These are phyloP conservation scores for Colletotrichum australisinense DNA, from an alignment of 2,329 filamentous ascomycete genomes.

Conservation along the genomic window DNA sequence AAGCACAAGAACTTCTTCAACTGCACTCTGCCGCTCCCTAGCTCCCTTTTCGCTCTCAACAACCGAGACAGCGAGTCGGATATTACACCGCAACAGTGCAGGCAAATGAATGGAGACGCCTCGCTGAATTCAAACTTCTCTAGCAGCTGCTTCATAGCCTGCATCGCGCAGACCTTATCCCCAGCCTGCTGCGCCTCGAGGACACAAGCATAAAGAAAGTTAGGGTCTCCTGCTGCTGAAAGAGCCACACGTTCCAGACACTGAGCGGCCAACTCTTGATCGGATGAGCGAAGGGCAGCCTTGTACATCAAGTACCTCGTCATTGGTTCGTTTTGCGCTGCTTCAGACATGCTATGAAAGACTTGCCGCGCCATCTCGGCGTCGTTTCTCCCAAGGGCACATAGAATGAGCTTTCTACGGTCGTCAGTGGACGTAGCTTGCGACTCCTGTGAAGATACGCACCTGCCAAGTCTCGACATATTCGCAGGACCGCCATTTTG, in stretches of 20 bases:
- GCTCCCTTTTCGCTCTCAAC: conserved; percentile 42
- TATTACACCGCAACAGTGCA: conserved; percentile 59
- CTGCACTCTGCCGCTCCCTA: not conserved
- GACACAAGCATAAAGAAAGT: conserved; percentile 83
- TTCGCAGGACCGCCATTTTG: conserved; percentile 73
- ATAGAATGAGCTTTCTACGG: conserved; percentile 78
- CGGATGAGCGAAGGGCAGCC: conserved; percentile 69
- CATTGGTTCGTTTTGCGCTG: conserved; percentile 68
- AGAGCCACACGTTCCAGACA: conserved; percentile 72
- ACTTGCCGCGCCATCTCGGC: conserved; percentile 63
- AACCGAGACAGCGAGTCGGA: conserved; percentile 60
- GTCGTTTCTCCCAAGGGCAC: conserved; percentile 70
- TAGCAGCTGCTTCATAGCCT: conserved; percentile 48
- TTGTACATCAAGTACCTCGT: conserved; percentile 84
- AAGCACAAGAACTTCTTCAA: conserved; percentile 64
- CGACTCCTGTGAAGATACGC: conserved; percentile 2
- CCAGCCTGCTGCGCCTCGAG: conserved; percentile 78
- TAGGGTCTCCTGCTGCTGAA: conserved; percentile 62
- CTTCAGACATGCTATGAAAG: conserved; percentile 69
- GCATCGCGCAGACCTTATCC: conserved; percentile 67
- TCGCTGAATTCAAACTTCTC: conserved; percentile 40
- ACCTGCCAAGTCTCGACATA: conserved; percentile 76
- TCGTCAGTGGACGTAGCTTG: conserved; percentile 36
- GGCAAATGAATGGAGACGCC: conserved; percentile 45
- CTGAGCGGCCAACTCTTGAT: conserved; percentile 68